Base-by-base conservation (phyloP, 2,329 filamentous ascomycete genomes). In the Penicillium oxalicum region DNA sequence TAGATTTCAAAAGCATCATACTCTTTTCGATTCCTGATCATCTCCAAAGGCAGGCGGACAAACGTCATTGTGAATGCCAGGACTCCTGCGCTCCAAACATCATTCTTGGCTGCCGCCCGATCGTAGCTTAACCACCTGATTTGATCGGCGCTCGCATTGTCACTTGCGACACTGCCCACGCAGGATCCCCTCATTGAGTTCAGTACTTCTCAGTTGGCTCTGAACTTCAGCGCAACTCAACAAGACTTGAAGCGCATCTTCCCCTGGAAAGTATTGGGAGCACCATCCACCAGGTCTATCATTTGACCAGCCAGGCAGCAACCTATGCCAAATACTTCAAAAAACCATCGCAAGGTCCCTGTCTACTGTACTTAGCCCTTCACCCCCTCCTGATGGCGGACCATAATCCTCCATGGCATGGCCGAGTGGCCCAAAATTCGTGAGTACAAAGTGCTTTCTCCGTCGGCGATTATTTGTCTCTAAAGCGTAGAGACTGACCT, bases 361-460 rank as follows among this genome's bases (percentile, higher is more conserved):
- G 29, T 7, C 4, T 34, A 38, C 44, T 9, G 34, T 35, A 27
- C 6, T 12, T 9, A 35, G 18, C 43, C 49, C 38, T 48, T 45
- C 12, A 40, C 40, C 25, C 33, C 33, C 11, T 40, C 24, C 35
- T 44, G 24, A 67, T 67, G 64, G 59, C 64, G 49, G 60, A 61
- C 50, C 54, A 53, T 9, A 54, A 53, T 35, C 51, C 55, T 28
- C 56, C 59, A 46, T 52, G 58, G 35, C 61, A 61, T 36, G 57
- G 58, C 43, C 58, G 53, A 27, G 55, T 54, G 49, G 49, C 47
- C 44, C 55, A 59, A 27, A 58, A 59, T 40, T 48, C 60, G 61
- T 65, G 48, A 59, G 63, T 57, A 32, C 24, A n/a, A 5, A 7
- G 29, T 11, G 27, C 11, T 6, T n/a, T 40, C 29, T 24, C 5